Evolutionary conservation across 495 filamentous ascomycete species (phyloP).

Genomic region (Talaromyces borbonicus): DNA sequence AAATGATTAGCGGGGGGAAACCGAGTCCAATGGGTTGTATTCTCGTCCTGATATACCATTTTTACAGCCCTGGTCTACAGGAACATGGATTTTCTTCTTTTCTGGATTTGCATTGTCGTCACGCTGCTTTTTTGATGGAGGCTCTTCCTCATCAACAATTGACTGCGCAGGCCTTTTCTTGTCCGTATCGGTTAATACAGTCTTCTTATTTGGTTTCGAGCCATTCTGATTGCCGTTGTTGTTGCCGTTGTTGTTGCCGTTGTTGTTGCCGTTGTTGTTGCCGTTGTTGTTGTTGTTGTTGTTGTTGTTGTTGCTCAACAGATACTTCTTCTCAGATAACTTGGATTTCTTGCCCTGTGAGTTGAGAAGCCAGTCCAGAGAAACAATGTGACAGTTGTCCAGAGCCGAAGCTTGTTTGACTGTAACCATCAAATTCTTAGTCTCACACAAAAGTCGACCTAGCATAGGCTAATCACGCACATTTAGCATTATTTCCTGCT

Average conservation of each 20-base stretch:
- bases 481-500: slow-evolving; percentile 34
- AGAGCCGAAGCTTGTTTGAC: slow-evolving; percentile 40
- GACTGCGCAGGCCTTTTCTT: neutral
- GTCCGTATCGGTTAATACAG: neutral
- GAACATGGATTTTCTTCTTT: slow-evolving; percentile 29
- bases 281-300: too few species aligned
- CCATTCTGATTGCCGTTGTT: slow-evolving; percentile 1
- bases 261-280: too few species aligned
- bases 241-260: too few species aligned
- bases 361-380: slow-evolving; percentile 51
- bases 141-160: slow-evolving; percentile 8
- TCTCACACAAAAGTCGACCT: too few species aligned
- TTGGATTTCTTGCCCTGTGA: slow-evolving; percentile 33
- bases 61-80: slow-evolving; percentile 41
- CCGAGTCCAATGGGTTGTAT: too few species aligned
- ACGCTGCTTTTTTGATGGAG: slow-evolving; percentile 28
- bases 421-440: slow-evolving; percentile 11
- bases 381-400: slow-evolving; percentile 45
- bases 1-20: slow-evolving; percentile 4
- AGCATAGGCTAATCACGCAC: slow-evolving; percentile 15
- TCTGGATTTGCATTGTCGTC: slow-evolving; percentile 35
- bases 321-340: slow-evolving; percentile 32
- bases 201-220: neutral
- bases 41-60: too few species aligned
- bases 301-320: slow-evolving; percentile 17